phyloP scores from a whole-genome alignment of 768 basidiomycete species.

The Leucosporidium yakuticum region DNA sequence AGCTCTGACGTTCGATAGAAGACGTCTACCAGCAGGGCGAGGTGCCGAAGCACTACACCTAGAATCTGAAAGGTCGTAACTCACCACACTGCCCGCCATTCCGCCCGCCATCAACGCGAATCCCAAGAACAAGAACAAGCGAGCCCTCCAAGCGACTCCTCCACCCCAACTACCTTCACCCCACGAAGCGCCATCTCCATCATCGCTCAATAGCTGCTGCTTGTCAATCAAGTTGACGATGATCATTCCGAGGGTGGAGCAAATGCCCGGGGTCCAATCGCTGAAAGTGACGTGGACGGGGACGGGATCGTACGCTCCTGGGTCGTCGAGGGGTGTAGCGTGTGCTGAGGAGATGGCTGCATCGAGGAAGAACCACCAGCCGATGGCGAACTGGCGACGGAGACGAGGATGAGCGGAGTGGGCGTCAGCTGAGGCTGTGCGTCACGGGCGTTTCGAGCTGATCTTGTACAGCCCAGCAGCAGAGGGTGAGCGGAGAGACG shows the following conservation, averaged over 20 bases:
- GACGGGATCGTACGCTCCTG: conserved; percentile 60
- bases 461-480: not conserved
- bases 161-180: conserved; percentile 38
- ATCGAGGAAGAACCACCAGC: conserved; percentile 92
- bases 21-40: too few species aligned
- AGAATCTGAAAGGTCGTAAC: conserved; percentile 44
- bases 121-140: conserved; percentile 85
- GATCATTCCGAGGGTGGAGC: conserved; percentile 83
- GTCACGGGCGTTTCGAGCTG: not conserved
- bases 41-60: too few species aligned
- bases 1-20: not conserved
- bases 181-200: conserved; percentile 49
- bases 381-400: conserved; percentile 70
- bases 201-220: conserved; percentile 72
- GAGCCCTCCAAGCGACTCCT: conserved; percentile 80
- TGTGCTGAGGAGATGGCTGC: conserved; percentile 85
- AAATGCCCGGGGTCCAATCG: conserved; percentile 97
- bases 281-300: conserved; percentile 71
- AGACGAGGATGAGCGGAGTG: conserved; percentile 2
- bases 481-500: conserved; percentile 42
- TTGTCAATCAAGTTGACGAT: conserved; percentile 94
- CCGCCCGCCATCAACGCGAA: conserved; percentile 98
- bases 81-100: conserved; percentile 88
- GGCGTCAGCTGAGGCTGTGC: not conserved
- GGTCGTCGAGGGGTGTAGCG: conserved; percentile 54